Evolutionary conservation across 257 asterid genomes (phyloP), one percentile per base, ranked within the genome.

Genomic region (Nicotiana noctiflora): DNA sequence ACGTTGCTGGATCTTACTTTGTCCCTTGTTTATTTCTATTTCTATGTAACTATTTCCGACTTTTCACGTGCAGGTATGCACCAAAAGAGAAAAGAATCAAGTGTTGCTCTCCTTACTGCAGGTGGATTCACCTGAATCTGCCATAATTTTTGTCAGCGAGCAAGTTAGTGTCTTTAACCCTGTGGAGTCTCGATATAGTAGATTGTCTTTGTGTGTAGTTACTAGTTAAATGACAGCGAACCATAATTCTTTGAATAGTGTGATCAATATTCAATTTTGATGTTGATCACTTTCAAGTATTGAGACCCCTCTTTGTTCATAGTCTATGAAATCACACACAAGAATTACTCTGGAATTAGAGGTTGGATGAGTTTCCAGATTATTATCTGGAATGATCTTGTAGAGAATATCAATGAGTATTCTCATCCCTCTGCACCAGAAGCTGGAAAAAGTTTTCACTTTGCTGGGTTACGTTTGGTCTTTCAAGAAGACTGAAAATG

Each of bases 121-220:
- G 84, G 84, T 84, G 60, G 98, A 93, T 86, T 85, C 88, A 46
- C 98, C 99, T 76, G 93, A 86, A 25, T 93, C 97, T 76, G 95
- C 99, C 88, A 95, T 95, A 67, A 87, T 95, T 61, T 95, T 95
- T 82, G 93, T 92, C 85, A 91, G 96, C 29, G 97, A 90, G 86
- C 99, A 93, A 83, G 99, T 95, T 76, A 90, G 97, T 86, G 65
- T 75, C 85, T 81, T 82, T 57, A 44, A 79, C 75, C 8, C 12
- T 62, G n/a, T 62, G 12, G 25, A 79, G 75, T 79, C 61, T 61
- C 51, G 25, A 14, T 23, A 40, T 44, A 65, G 32, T 23, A 21
- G 23, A 40, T 44, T 12, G 17, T 12, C 46, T 70, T 46, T 46
- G 60, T 23, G 78, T 72, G 49, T 23, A 12, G 21, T 72, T 46